Evolutionary conservation across 192 early-diverging fungal species (phyloP), one percentile per base, ranked within the genome.

Genomic region (Coemansia sp.): DNA sequence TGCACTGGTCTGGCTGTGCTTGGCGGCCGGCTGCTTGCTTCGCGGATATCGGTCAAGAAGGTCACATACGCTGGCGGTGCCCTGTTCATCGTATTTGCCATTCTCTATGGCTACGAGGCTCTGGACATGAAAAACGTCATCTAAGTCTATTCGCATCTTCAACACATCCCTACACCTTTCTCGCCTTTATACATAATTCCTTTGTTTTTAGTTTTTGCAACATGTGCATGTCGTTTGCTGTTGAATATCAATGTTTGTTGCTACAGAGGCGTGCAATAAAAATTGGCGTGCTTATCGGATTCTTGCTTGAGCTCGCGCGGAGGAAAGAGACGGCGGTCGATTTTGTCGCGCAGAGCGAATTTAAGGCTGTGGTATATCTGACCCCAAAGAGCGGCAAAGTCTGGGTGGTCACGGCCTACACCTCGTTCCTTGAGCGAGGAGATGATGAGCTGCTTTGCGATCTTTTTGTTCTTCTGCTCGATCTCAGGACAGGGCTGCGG

Each of bases 1-100:
- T 99, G 98, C 78, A 94, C 95, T 33, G 91, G 89, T 33, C 70
- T 96, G 37, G 98, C 98, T 3, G 98, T 99, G 5, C 74, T 98
- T 35, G 96, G 96, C 71, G 98, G 98, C 11, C 88, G 91, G 66
- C 88, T 98, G 78, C 81, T 93, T 69, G 95, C 94, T 11, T 78
- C 87, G 13, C 87, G 87, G 68, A 97, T 97, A 63, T 95, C 93
- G 13, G 91, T 97, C 14, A 89, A 89, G 59, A 94, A 86, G 84
- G 93, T 98, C 7, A 96, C 95, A 16, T 76, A 91, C 62, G 75
- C 87, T 40, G 96, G 96, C 47, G 92, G 91, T 21, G 76, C 91
- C n/a, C 86, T 98, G 13, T 98, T 98, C 68, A 79, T 97, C 38
- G 65, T 93, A 23, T 98, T 96, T 87, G 90, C 92, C 13, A 4